Evolutionary conservation across 306 rosid genomes (phyloP), one percentile per base, ranked within the genome.

Genomic region (Quillaja saponaria): DNA sequence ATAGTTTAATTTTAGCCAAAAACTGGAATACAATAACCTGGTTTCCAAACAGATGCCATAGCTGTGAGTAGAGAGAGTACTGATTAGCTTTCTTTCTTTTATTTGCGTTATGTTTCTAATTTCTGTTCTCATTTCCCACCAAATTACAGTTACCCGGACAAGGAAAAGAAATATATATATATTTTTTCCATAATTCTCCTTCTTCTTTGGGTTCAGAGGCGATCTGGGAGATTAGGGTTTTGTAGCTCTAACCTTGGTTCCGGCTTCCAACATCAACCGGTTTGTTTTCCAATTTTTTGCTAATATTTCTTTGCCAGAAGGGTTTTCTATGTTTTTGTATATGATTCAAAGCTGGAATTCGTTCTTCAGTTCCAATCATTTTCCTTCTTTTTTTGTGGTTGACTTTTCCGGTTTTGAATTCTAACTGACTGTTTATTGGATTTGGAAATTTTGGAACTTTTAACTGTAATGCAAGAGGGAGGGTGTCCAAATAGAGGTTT

Each of bases 161-260:
- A 51, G 5, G 20, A 40, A 58, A 4, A 7, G 6, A 39, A n/a
- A n/a, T n/a, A n/a, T n/a, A n/a, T 44, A n/a, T 44, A 44, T 44
- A 44, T 17, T 17, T 47, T 5, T 21, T 13, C 11, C 42, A 9
- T n/a, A 25, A 40, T 78, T 20, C 33, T 25, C 50, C 34, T 17
- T 64, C 41, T 28, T 56, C 42, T 49, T 31, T 39, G 52, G 52
- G 1, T 19, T 74, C 69, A 25, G 31, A 34, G 10, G 47, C 78
- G 77, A 58, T 81, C 81, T 55, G 31, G 34, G 58, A 33, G 33
- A 17, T 33, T 72, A 46, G 81, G 78, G 71, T 63, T 76, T 74
- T 67, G 5, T 47, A 13, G 37, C 19, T 34, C 13, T 41, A 33
- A 14, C 37, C 3, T n/a, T 6, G 16, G 14, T 47, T 45, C 42